These are phyloP conservation scores for Grammothele lineata DNA, from an alignment of 768 basidiomycete genomes.

Conservation along the genomic window DNA sequence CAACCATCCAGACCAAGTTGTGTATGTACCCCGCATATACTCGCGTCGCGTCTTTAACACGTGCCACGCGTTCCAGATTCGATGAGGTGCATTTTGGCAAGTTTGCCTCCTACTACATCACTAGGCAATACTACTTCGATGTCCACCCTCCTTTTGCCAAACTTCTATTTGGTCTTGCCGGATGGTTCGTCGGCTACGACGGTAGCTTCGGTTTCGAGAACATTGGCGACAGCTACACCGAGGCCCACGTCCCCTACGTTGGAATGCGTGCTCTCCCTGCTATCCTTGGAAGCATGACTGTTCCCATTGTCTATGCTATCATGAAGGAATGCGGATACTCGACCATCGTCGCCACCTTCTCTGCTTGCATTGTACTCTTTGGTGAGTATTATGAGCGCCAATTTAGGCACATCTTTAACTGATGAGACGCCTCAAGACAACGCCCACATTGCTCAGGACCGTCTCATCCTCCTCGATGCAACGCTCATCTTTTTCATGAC, in stretches of 20 bases:
- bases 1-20: constrained; percentile 90
- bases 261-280: constrained; percentile 93
- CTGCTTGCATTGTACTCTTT: constrained; percentile 79
- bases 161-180: constrained; percentile 87
- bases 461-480: constrained; percentile 93
- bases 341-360: constrained; percentile 85
- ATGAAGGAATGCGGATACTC: constrained; percentile 99
- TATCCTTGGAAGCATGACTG: constrained; percentile 82
- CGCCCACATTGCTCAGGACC: constrained; percentile 93
- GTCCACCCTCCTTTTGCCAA: constrained; percentile 98
- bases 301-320: constrained; percentile 89
- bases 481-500: constrained; percentile 94
- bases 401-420: too few species aligned
- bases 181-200: constrained; percentile 96
- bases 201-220: constrained; percentile 92
- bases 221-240: constrained; percentile 91
- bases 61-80: constrained; percentile 50
- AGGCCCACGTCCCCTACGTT: constrained; percentile 85
- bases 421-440: constrained; percentile 59
- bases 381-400: constrained; percentile 49
- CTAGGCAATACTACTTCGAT: constrained; percentile 96
- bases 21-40: constrained; percentile 49
- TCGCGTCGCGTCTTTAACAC: constrained; percentile 7
- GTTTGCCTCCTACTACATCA: constrained; percentile 93
- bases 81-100: constrained; percentile 99